Percentiles rank a stretch among this genome's conserved stretches.
phyloP scores from a whole-genome alignment of 352 stramenopile species.

The Pythium brassicae region DNA sequence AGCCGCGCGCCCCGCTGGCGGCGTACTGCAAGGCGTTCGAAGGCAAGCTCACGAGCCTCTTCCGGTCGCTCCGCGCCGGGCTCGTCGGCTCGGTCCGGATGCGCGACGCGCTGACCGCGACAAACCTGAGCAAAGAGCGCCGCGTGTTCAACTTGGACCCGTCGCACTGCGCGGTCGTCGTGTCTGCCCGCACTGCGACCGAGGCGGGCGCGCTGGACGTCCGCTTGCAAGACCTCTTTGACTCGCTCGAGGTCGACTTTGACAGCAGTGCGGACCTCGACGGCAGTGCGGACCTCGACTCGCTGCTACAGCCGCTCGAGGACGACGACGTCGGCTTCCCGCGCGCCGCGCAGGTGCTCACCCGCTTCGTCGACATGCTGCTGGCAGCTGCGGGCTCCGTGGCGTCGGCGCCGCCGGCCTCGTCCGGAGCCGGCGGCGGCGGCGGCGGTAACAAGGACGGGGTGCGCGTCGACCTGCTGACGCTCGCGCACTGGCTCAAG shows the following conservation, averaged over 20 bases:
- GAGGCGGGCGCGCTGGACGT: constrained; percentile 24
- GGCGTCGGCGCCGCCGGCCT: constrained; percentile 3
- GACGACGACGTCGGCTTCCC: constrained; percentile 59
- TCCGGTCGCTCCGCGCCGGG: constrained; percentile 47
- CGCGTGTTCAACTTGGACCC: constrained; percentile 65
- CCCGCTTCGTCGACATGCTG: constrained; percentile 56
- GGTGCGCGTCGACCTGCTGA: constrained; percentile 48
- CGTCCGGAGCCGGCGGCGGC: neutral
- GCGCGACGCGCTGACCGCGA: constrained; percentile 41
- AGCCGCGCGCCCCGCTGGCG: constrained; percentile 41
- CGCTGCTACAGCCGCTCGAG: constrained; percentile 36
- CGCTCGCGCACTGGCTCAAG: constrained; percentile 57
- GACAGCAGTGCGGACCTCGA: constrained; percentile 9
- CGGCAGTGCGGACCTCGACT: constrained; percentile 18
- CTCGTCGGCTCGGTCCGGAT: constrained; percentile 51
- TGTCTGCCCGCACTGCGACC: constrained; percentile 32
- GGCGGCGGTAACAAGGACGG: constrained; percentile 26
- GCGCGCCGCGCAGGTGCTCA: constrained; percentile 49
- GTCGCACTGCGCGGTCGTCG: constrained; percentile 61
- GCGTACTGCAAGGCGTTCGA: constrained; percentile 59
- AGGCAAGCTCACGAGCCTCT: constrained; percentile 40
- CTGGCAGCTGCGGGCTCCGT: constrained; percentile 22
- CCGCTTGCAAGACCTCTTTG: constrained; percentile 39
- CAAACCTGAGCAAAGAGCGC: constrained; percentile 62
- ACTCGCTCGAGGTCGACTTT: constrained; percentile 24